Percentiles rank a stretch among this genome's conserved stretches.
Evolutionary conservation across 257 asterid genomes (phyloP).

Genomic region (Osmanthus fragrans): DNA sequence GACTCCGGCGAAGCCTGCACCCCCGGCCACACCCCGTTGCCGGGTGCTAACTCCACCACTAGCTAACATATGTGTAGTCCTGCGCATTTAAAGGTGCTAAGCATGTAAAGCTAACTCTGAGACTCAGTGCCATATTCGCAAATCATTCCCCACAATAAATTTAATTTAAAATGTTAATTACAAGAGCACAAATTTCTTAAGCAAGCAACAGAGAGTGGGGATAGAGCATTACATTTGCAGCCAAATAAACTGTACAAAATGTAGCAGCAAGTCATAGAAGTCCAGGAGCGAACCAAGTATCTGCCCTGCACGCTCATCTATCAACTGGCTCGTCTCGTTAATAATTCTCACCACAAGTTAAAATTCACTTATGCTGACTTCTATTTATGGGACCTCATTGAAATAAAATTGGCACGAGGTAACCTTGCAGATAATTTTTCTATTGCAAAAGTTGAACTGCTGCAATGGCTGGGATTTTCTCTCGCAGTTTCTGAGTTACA

Average conservation of each 20-base stretch:
- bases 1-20: no score
- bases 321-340: neutral
- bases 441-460: constrained; percentile 88
- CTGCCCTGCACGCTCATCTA: neutral
- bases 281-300: neutral
- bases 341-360: neutral
- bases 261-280: neutral
- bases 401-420: neutral
- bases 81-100: neutral
- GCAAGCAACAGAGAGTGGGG: neutral
- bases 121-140: neutral
- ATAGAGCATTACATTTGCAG: neutral
- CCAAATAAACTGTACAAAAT: neutral
- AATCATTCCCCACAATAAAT: neutral
- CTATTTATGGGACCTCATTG: neutral
- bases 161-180: neutral
- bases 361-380: constrained; percentile 19
- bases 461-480: constrained; percentile 87
- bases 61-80: no score
- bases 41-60: no score
- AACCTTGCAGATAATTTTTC: constrained; percentile 8
- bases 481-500: constrained; percentile 91
- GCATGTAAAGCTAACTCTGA: neutral
- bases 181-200: neutral
- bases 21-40: no score